phyloP scores from a whole-genome alignment of 257 asterid genomes.

The Fraxinus americana region DNA sequence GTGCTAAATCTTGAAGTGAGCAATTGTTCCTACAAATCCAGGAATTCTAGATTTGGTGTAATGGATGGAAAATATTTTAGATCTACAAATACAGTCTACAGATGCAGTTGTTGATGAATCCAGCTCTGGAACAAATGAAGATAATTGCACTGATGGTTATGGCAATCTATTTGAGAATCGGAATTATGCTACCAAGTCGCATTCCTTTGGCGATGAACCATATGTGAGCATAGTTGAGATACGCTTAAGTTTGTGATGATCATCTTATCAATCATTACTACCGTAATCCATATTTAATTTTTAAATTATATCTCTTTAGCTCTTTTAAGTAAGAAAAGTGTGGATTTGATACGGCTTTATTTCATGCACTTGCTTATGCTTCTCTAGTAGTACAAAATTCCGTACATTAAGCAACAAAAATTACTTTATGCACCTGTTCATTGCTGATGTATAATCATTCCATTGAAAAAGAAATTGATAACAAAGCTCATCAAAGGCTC shows the following conservation, averaged over 20 bases:
- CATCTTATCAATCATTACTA: not conserved
- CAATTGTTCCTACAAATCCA: constrained; percentile 51
- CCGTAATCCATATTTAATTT: not conserved
- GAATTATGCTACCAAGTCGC: constrained; percentile 28
- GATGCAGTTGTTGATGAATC: constrained; percentile 41
- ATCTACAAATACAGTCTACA: constrained; percentile 42
- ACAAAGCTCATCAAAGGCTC: not conserved
- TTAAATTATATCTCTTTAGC: not conserved
- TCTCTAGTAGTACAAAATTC: constrained; percentile 9
- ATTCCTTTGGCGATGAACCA: constrained; percentile 43
- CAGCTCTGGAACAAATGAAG: constrained; percentile 35
- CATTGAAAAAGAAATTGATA: too few relatives aligned
- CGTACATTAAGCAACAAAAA: not conserved
- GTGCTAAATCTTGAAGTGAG: constrained; percentile 52
- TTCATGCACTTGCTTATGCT: not conserved
- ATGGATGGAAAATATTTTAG: constrained; percentile 32
- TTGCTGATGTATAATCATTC: not conserved
- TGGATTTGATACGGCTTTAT: not conserved
- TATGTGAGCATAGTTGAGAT: constrained; percentile 49
- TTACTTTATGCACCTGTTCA: not conserved
- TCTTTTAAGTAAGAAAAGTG: not conserved
- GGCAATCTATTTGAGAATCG: constrained; percentile 36
- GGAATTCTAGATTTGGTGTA: constrained; percentile 41
- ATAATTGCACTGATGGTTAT: constrained; percentile 36
- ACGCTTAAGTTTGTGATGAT: not conserved